These are phyloP conservation scores for Wickerhamiella slavikovae DNA, from an alignment of 805 yeast genomes.

Conservation along the genomic window DNA sequence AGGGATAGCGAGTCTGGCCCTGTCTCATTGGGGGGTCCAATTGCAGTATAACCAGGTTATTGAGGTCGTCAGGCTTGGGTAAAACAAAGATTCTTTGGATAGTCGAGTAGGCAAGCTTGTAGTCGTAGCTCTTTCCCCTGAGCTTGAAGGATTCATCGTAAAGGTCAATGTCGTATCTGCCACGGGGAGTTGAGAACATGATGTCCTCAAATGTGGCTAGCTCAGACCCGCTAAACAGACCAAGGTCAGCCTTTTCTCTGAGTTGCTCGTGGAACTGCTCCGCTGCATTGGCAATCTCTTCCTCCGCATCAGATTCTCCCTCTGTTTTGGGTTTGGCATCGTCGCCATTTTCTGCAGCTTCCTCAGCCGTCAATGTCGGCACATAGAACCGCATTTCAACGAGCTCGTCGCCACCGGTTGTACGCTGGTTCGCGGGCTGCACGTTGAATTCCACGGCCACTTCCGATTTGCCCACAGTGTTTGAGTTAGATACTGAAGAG, in stretches of 20 bases:
- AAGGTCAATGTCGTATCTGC: slow-evolving; percentile 93
- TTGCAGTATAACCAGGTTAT: slow-evolving; percentile 71
- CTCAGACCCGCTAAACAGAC: slow-evolving; percentile 86
- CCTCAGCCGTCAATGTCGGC: slow-evolving; percentile 55
- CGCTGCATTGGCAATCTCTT: slow-evolving; percentile 47
- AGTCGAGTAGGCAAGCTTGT: slow-evolving; percentile 77
- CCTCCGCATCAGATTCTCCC: slow-evolving; percentile 20
- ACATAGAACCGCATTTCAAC: slow-evolving; percentile 87
- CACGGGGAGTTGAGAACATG: slow-evolving; percentile 89
- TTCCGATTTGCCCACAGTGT: slow-evolving; percentile 79
- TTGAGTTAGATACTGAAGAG: slow-evolving; percentile 56
- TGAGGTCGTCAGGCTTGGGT: slow-evolving; percentile 87
- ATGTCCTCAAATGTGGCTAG: slow-evolving; percentile 83
- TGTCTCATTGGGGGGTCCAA: slow-evolving; percentile 95
- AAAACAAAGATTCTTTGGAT: slow-evolving; percentile 77
- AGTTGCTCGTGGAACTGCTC: slow-evolving; percentile 73
- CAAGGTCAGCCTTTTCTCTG: slow-evolving; percentile 84
- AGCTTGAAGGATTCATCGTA: slow-evolving; percentile 70
- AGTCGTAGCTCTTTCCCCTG: slow-evolving; percentile 95
- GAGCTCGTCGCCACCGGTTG: slow-evolving; percentile 76
- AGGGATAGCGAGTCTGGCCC: slow-evolving; percentile 94
- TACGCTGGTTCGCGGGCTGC: slow-evolving; percentile 25
- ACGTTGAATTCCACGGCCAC: slow-evolving; percentile 74
- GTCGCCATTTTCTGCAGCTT: slow-evolving; percentile 18
- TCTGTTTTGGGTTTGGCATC: slow-evolving; percentile 16